Conservation (phyloP, 2,329 filamentous ascomycete genomes). For the Clonostachys rosea region DNA sequence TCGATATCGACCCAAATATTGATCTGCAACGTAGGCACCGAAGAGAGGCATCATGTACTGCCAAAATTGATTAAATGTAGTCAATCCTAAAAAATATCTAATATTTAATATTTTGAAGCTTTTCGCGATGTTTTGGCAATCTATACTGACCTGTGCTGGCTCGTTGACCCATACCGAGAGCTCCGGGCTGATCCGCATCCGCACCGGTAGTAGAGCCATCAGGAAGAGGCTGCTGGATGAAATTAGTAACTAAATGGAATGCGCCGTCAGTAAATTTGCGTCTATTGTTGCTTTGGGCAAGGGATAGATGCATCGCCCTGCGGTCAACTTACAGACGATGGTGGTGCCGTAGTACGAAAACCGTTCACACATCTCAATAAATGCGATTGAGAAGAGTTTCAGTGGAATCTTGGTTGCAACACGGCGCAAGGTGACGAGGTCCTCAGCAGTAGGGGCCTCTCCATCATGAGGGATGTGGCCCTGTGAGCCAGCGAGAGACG, state of each 20-base stretch:
- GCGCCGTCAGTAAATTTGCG: too few species aligned
- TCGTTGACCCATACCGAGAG: conserved; percentile 52
- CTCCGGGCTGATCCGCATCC: conserved; percentile 38
- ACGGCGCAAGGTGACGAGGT: conserved; percentile 45
- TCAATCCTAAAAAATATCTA: background rate
- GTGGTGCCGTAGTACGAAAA: conserved; percentile 70
- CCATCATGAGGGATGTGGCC: background rate
- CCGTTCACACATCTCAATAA: conserved; percentile 67
- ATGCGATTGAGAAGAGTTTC: conserved; percentile 57
- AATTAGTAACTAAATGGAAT: conserved; percentile 44
- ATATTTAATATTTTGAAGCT: background rate
- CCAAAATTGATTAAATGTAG: conserved; percentile 41
- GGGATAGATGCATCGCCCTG: background rate
- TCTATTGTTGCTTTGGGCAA: background rate
- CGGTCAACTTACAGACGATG: conserved; percentile 51
- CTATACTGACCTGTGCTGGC: conserved; percentile 31
- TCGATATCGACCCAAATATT: conserved; percentile 64
- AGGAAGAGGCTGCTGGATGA: conserved; percentile 55
- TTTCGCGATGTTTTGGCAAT: background rate
- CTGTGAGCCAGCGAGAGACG: conserved; percentile 1
- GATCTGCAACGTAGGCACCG: conserved; percentile 43
- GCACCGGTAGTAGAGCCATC: conserved; percentile 49
- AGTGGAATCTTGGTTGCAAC: conserved; percentile 54
- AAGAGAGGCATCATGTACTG: conserved; percentile 54
- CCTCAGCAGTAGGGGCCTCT: conserved; percentile 17